phyloP scores from a whole-genome alignment of 495 filamentous ascomycete genomes.

The Penicillium maclennaniae region DNA sequence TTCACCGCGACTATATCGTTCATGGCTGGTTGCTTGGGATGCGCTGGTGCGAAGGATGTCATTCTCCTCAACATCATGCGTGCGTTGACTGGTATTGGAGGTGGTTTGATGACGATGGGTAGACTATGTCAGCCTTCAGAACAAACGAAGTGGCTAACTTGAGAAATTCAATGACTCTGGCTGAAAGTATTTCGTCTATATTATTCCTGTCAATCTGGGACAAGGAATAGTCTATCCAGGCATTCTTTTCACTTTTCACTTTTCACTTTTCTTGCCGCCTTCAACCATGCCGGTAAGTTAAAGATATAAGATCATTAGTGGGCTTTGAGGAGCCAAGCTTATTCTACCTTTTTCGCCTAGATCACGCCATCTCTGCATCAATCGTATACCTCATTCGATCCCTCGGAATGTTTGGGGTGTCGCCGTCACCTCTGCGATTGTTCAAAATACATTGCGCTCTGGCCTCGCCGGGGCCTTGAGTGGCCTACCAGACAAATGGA shows the following conservation, averaged over 20 bases:
- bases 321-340: neutral
- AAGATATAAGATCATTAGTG: neutral
- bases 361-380: slow-evolving; percentile 62
- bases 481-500: slow-evolving; percentile 63
- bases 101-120: slow-evolving; percentile 61
- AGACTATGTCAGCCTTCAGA: slow-evolving; percentile 6
- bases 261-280: slow-evolving; percentile 60
- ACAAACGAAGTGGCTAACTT: neutral
- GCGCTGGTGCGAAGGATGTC: slow-evolving; percentile 49
- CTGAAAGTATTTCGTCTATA: slow-evolving; percentile 62
- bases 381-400: slow-evolving; percentile 62
- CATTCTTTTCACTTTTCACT: slow-evolving; percentile 59
- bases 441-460: slow-evolving; percentile 59
- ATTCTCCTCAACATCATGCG: slow-evolving; percentile 72
- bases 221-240: slow-evolving; percentile 62
- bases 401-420: slow-evolving; percentile 61
- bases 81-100: slow-evolving; percentile 67
- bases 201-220: slow-evolving; percentile 61
- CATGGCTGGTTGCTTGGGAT: slow-evolving; percentile 41
- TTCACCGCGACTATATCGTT: slow-evolving; percentile 44
- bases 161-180: slow-evolving; percentile 47
- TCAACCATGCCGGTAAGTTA: slow-evolving; percentile 54
- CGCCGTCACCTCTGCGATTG: slow-evolving; percentile 57
- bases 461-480: slow-evolving; percentile 54
- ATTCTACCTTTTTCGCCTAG: slow-evolving; percentile 24